Evolutionary conservation across 2,329 filamentous ascomycete species (phyloP).

Genomic region (Epicoccum sorghinum): DNA sequence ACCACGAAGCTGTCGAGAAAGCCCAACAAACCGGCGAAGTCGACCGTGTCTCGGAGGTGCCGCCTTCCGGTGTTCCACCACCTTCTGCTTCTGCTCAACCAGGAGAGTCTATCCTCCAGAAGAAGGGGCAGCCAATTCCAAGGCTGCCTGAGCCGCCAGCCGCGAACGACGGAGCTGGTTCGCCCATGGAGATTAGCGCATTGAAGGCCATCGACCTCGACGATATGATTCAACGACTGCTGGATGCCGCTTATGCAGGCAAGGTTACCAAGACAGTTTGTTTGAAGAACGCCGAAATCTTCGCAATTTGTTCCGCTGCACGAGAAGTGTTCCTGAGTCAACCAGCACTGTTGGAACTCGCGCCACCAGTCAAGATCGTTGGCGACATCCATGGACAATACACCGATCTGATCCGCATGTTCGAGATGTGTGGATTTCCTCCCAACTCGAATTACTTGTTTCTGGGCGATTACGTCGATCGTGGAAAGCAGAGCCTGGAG

Average conservation of each 20-base stretch:
- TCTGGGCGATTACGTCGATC: slow-evolving; percentile 93
- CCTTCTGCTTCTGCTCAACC: slow-evolving; percentile 69
- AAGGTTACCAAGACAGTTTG: slow-evolving; percentile 98
- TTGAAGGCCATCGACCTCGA: slow-evolving; percentile 93
- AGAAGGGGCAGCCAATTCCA: slow-evolving; percentile 73
- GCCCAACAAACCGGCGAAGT: slow-evolving; percentile 90
- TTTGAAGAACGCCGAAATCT: slow-evolving; percentile 96
- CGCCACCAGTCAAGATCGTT: slow-evolving; percentile 96
- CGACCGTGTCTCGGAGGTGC: slow-evolving; percentile 90
- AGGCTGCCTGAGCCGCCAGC: slow-evolving; percentile 60
- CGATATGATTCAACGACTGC: slow-evolving; percentile 92
- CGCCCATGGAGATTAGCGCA: slow-evolving; percentile 81
- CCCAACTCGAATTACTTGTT: slow-evolving; percentile 92
- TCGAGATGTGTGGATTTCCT: slow-evolving; percentile 98
- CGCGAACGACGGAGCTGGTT: slow-evolving; percentile 57
- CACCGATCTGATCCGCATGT: slow-evolving; percentile 93
- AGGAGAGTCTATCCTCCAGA: slow-evolving; percentile 87
- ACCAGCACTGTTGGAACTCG: slow-evolving; percentile 87
- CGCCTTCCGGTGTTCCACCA: slow-evolving; percentile 68
- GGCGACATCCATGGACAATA: slow-evolving; percentile 97
- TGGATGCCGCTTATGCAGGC: slow-evolving; percentile 93
- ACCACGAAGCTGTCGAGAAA: slow-evolving; percentile 77
- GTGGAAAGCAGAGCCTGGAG: slow-evolving; percentile 93
- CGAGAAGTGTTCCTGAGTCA: slow-evolving; percentile 90
- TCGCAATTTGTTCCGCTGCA: slow-evolving; percentile 86